Conservation (phyloP, 2,329 filamentous ascomycete genomes). For the Epichloe glyceriae region DNA sequence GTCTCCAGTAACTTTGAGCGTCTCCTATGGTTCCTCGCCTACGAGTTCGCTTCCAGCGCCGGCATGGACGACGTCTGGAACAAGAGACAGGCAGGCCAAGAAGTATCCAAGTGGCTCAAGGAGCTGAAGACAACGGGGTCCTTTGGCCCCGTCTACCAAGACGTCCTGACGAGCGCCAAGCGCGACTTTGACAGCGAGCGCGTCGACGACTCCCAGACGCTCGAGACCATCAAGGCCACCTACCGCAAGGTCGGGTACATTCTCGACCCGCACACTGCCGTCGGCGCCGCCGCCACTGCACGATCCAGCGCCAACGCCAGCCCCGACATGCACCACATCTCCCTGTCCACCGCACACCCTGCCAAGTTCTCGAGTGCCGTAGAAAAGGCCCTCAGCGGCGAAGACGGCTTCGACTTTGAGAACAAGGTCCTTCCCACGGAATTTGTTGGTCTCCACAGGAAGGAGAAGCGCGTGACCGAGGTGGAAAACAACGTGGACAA, state of each 20-base stretch:
- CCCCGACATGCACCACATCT: conserved; percentile 54
- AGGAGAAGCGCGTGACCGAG: conserved; percentile 58
- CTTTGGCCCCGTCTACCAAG: conserved; percentile 62
- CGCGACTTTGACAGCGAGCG: conserved; percentile 71
- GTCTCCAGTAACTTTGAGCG: conserved; percentile 96
- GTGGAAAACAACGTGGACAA: conserved; percentile 61
- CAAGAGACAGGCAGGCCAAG: conserved; percentile 58
- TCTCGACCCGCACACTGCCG: conserved; percentile 83
- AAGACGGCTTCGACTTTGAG: conserved; percentile 63
- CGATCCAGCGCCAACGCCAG: conserved; percentile 49
- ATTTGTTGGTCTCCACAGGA: conserved; percentile 65
- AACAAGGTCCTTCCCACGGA: conserved; percentile 65
- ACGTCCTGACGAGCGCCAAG: conserved; percentile 59
- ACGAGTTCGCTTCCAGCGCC: conserved; percentile 48
- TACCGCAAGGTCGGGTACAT: conserved; percentile 59
- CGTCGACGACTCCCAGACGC: conserved; percentile 52
- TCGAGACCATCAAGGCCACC: conserved; percentile 47
- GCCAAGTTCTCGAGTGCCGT: conserved; percentile 89
- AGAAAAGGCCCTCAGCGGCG: conserved; percentile 58
- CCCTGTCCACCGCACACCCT: conserved; percentile 85
- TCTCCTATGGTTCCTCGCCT: conserved; percentile 83
- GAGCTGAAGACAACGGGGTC: conserved; percentile 70
- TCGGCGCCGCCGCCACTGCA: conserved; percentile 66
- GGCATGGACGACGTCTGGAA: conserved; percentile 54
- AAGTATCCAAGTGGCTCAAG: conserved; percentile 65